Evolutionary conservation across 2,329 filamentous ascomycete genomes (phyloP), one percentile per base, ranked within the genome.

Genomic region (Massarina eburnea): DNA sequence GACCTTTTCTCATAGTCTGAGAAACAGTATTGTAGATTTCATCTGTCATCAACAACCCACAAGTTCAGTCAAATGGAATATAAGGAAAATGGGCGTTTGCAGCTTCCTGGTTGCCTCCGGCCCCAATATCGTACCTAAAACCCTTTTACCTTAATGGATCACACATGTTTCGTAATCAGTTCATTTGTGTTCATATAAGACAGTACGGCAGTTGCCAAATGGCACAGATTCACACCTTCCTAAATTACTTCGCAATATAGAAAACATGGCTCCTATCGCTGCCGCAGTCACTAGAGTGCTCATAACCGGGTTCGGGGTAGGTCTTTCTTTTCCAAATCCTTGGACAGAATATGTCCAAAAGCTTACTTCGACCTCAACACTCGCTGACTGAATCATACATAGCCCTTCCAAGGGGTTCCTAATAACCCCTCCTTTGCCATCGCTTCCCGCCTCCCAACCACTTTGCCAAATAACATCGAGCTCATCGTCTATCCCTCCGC

Each of bases 401-500:
- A 92, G 88, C 85, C 90, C 1, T 95, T 94, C 69, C 83, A 85
- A 60, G 76, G 84, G 27, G 84, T 61, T 62, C 82, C 85, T 21
- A 72, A 86, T 52, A 95, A 95, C 66, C 89, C 90, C 6, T 89
- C 89, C 2, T 91, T 82, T 79, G 81, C 90, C 62, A 91, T 95
- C 64, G 83, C 86, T 39, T 78, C 76, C 18, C 76, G 76, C 17
- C 80, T 95, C 87, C 89, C 3, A 68, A 79, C 2, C 4, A 37
- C 41, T 3, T 41, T 58, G 26, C 40, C 47, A 18, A 39, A 38
- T 46, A 41, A 49, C 37, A 56, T 89, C 42, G 80, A 80, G 54
- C 81, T 90, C 52, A 68, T 84, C 44, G 76, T 82, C 24, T 82
- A 89, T 62, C 83, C 85, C 1, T 73, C 80, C 32, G 79, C 88